Evolutionary conservation across 2,329 filamentous ascomycete genomes (phyloP), one percentile per base, ranked within the genome.

Genomic region (Stachybotrys chartarum): DNA sequence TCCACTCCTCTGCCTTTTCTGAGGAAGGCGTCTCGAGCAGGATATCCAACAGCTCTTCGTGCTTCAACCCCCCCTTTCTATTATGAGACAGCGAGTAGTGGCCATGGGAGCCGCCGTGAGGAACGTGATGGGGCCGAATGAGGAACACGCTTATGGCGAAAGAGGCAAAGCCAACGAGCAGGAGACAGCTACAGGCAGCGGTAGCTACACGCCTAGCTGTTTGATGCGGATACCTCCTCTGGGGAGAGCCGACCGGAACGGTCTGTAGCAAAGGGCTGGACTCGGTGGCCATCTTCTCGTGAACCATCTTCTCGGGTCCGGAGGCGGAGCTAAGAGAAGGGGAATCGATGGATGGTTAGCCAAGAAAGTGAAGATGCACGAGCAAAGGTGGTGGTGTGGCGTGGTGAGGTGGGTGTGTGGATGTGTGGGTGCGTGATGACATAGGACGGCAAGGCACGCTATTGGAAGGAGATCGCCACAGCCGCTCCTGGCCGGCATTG

Each of bases 1-100:
- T 90, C 88, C 88, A 92, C 71, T 90, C 83, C 59, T 81, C 78
- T 8, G 81, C 81, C 59, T 78, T 78, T 50, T 80, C 72, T 32
- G 77, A 74, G 55, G 77, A 79, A 6, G 84, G 84, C 0, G 82
- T 85, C 31, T 81, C 75, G 48, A 85, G 72, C 44, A 87, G 67
- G 32, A 87, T 80, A 6, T 71, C 63, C 58, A 78, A 73, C n/a
- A 87, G 73, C 60, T 84, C 72, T 42, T 79, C 74, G 56, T 78
- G 78, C 30, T 59, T 65, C 32, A 73, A 52, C 44, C 50, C 56
- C 47, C 63, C 66, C n/a, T 61, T 58, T 24, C 62, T 59, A 30
- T 67, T 61, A 32, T 64, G 64, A 42, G 62, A 60, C 30, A 55
- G 63, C 56, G 66, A 60, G 50, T 67, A 63, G 30, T 60, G 64